Evolutionary conservation across 768 basidiomycete genomes (phyloP).

Genomic region (Russula abietina): DNA sequence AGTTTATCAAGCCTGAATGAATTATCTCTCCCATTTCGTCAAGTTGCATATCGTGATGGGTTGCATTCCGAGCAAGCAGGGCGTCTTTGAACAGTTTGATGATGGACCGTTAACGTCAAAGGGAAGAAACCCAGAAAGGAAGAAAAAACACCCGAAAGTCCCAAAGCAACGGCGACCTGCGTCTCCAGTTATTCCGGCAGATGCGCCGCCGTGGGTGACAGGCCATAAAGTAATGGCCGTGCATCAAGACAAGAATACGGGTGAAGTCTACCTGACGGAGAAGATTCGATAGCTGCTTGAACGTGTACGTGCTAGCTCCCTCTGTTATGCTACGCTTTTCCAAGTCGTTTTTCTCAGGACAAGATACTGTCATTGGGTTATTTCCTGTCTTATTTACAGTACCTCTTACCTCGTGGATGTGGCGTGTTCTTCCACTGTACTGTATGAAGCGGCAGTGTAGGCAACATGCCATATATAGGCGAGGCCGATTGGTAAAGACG

Average conservation of each 20-base stretch:
- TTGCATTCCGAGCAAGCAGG: slow-evolving; percentile 40
- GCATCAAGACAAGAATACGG: neutral
- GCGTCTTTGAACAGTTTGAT: slow-evolving; percentile 17
- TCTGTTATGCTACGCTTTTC: neutral
- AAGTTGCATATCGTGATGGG: slow-evolving; percentile 32
- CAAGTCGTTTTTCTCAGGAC: neutral
- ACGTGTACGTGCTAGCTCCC: neutral
- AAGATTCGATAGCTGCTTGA: slow-evolving; percentile 3
- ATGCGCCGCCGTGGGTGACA: slow-evolving; percentile 20
- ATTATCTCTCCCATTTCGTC: neutral
- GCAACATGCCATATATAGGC: too few relatives aligned
- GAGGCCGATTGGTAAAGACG: too few relatives aligned
- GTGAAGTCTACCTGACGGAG: slow-evolving; percentile 16
- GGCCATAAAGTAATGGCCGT: slow-evolving; percentile 19
- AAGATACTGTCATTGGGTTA: neutral
- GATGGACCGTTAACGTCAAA: neutral
- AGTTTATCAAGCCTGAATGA: neutral
- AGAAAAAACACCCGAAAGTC: slow-evolving; percentile 15
- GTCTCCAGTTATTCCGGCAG: slow-evolving; percentile 13
- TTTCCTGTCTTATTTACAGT: neutral
- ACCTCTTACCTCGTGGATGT: neutral
- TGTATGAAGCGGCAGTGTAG: neutral
- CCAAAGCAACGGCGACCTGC: neutral
- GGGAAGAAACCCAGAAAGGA: neutral
- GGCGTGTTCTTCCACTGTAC: neutral